Evolutionary conservation across 1,139 yeast genomes (phyloP).

Genomic region (Yamadazyma oceani): DNA sequence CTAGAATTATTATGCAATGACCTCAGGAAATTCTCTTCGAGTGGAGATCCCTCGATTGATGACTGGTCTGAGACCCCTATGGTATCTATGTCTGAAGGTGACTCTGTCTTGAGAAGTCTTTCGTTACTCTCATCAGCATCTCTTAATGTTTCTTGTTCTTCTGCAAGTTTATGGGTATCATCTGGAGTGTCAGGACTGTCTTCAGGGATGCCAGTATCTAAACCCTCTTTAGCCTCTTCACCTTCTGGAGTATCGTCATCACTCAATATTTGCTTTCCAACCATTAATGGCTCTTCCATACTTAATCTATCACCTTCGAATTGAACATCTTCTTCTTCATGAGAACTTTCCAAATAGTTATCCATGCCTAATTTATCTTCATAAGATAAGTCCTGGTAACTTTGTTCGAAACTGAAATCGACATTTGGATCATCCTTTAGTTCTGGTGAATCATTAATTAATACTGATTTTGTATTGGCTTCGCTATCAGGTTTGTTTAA

Average conservation of each 20-base stretch:
- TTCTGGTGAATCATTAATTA: slow-evolving; percentile 14
- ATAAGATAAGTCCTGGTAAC: slow-evolving; percentile 41
- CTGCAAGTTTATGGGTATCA: slow-evolving; percentile 1
- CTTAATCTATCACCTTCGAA: no score
- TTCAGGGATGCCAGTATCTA: no score
- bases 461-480: slow-evolving; percentile 11
- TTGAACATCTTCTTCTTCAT: slow-evolving; percentile 13
- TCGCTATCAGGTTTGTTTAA: slow-evolving; percentile 28
- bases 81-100: slow-evolving; percentile 14
- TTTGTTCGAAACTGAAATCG: slow-evolving; percentile 43
- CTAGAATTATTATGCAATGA: slow-evolving; percentile 10
- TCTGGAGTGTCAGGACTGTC: neutral
- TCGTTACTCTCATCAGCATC: slow-evolving; percentile 1
- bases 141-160: slow-evolving; percentile 4
- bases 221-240: slow-evolving; percentile 1
- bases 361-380: slow-evolving; percentile 45
- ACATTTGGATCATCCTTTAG: slow-evolving; percentile 12
- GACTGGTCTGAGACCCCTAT: slow-evolving; percentile 18
- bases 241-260: neutral
- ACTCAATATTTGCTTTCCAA: neutral
- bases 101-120: slow-evolving; percentile 1
- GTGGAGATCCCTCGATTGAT: slow-evolving; percentile 12
- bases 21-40: slow-evolving; percentile 7
- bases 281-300: slow-evolving; percentile 1
- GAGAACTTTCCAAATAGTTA: no score